Evolutionary conservation across 306 rosid genomes (phyloP).

Genomic region (Oemleria cerasiformis): DNA sequence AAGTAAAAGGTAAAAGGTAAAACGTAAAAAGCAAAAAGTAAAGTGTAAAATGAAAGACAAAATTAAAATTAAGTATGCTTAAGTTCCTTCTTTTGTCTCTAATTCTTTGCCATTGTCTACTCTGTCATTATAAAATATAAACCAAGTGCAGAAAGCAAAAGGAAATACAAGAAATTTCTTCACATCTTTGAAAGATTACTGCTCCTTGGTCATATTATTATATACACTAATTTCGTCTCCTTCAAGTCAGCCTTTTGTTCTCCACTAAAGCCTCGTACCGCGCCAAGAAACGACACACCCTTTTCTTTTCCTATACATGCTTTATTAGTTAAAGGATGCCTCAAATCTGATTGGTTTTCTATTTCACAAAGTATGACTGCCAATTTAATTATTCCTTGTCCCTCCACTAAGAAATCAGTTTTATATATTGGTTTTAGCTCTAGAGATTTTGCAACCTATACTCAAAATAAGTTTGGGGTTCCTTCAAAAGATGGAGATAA

Average conservation of each 20-base stretch:
- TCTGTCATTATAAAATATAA: background rate
- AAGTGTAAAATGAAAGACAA: background rate
- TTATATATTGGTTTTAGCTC: background rate
- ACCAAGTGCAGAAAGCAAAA: background rate
- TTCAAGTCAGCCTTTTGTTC: constrained; percentile 12
- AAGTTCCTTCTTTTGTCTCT: background rate
- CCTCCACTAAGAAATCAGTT: background rate
- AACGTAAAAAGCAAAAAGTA: too few species aligned
- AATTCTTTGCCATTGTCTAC: background rate
- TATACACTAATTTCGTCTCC: background rate
- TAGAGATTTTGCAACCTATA: background rate
- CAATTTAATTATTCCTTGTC: background rate
- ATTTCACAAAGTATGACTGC: too few species aligned
- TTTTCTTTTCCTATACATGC: background rate
- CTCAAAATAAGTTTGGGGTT: background rate
- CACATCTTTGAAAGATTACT: background rate
- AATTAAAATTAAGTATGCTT: background rate
- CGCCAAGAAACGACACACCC: background rate
- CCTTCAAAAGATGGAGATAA: too few species aligned
- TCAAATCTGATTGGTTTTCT: too few species aligned
- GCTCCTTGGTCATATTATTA: background rate
- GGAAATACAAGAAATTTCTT: background rate
- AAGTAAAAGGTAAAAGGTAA: too few species aligned
- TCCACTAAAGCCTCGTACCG: background rate
- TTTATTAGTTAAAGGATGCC: background rate